phyloP scores from a whole-genome alignment of 805 yeast genomes.

The Saturnispora besseyi region DNA sequence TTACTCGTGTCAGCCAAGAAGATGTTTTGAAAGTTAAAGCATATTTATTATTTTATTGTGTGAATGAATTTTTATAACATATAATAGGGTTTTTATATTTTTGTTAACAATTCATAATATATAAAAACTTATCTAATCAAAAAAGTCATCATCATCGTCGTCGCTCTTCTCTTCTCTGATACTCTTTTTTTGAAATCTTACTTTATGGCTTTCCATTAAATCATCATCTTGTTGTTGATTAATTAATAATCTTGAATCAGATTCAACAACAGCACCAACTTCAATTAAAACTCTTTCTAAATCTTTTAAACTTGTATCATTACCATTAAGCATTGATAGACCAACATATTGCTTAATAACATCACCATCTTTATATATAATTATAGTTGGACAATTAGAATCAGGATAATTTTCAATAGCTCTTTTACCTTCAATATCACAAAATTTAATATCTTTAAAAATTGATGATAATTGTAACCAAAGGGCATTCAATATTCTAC shows the following conservation, averaged over 20 bases:
- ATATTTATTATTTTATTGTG: slow-evolving; percentile 66
- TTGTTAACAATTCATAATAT: not conserved
- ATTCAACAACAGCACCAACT: slow-evolving; percentile 52
- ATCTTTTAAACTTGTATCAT: slow-evolving; percentile 58
- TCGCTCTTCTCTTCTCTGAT: slow-evolving; percentile 34
- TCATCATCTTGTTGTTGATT: slow-evolving; percentile 52
- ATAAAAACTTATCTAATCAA: slow-evolving; percentile 28
- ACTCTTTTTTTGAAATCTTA: slow-evolving; percentile 50
- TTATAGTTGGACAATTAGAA: slow-evolving; percentile 79
- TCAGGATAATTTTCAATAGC: slow-evolving; percentile 93
- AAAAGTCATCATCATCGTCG: slow-evolving; percentile 38
- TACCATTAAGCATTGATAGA: slow-evolving; percentile 75
- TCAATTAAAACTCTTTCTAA: slow-evolving; percentile 64
- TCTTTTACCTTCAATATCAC: slow-evolving; percentile 83
- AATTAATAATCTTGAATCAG: slow-evolving; percentile 57
- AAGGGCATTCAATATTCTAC: slow-evolving; percentile 59
- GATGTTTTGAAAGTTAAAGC: slow-evolving; percentile 69
- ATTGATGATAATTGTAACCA: slow-evolving; percentile 50
- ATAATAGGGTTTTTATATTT: not conserved
- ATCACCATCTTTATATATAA: slow-evolving; percentile 70
- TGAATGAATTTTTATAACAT: slow-evolving; percentile 30
- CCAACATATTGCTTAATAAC: slow-evolving; percentile 79
- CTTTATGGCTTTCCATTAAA: slow-evolving; percentile 41
- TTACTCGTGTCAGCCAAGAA: slow-evolving; percentile 53
- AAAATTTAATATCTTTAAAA: slow-evolving; percentile 78